Percentiles rank a stretch among this genome's conserved stretches.
phyloP scores from a whole-genome alignment of 352 stramenopile genomes.

The Globisporangium alternatum region DNA sequence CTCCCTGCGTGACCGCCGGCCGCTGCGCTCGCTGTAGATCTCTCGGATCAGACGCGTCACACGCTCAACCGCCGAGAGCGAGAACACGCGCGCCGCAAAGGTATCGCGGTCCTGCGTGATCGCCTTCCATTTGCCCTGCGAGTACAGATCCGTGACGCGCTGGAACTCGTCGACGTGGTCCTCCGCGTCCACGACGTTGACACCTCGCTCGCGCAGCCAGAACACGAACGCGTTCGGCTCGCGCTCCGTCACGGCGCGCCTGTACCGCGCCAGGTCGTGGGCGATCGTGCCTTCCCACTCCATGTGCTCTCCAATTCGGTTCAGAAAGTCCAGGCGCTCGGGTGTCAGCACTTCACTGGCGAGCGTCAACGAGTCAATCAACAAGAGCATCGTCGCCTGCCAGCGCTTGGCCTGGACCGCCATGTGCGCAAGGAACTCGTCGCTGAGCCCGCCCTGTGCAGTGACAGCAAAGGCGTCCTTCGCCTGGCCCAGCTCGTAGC shows the following conservation, averaged over 20 bases:
- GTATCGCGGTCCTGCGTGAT: slow-evolving; percentile 36
- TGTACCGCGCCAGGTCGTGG: slow-evolving; percentile 72
- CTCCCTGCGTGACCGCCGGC: slow-evolving; percentile 39
- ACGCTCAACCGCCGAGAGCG: slow-evolving; percentile 51
- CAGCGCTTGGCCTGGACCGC: slow-evolving; percentile 71
- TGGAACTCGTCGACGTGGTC: slow-evolving; percentile 55
- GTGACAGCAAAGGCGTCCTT: neutral
- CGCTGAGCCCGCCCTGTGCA: slow-evolving; percentile 19
- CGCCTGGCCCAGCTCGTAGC: slow-evolving; percentile 42
- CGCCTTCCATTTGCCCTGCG: slow-evolving; percentile 40
- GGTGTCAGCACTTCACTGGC: slow-evolving; percentile 55
- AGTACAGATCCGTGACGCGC: slow-evolving; percentile 28
- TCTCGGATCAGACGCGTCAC: slow-evolving; percentile 57
- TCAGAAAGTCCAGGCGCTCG: slow-evolving; percentile 56
- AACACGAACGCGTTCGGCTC: slow-evolving; percentile 77
- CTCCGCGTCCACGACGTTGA: slow-evolving; percentile 25
- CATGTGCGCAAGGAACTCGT: slow-evolving; percentile 58
- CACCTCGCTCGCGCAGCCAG: slow-evolving; percentile 52
- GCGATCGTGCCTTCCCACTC: slow-evolving; percentile 84
- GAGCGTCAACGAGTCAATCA: slow-evolving; percentile 73
- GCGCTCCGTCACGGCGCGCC: slow-evolving; percentile 53
- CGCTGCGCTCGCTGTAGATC: slow-evolving; percentile 59
- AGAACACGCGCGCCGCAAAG: slow-evolving; percentile 40
- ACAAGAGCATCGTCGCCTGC: slow-evolving; percentile 76
- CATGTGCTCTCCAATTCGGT: slow-evolving; percentile 76